Percentiles rank a stretch among this genome's conserved stretches.
These are phyloP conservation scores for Zymoseptoria tritici DNA, from an alignment of 2,329 filamentous ascomycete genomes.

Conservation along the genomic window DNA sequence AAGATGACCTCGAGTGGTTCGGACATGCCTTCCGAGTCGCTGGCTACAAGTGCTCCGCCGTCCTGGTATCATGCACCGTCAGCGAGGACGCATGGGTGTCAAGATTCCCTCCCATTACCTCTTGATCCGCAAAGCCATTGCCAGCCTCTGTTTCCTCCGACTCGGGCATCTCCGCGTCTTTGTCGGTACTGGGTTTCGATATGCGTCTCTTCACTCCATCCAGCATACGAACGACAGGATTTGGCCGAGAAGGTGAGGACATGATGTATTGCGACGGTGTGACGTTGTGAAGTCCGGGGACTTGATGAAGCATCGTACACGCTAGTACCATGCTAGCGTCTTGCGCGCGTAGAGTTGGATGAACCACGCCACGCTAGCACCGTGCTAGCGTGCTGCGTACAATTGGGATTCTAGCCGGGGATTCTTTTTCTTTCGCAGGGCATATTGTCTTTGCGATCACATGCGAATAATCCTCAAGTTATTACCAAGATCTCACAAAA, in stretches of 20 bases:
- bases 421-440: not conserved
- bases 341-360: no score
- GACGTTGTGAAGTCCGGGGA: not conserved
- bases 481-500: no score
- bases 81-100: slow-evolving; percentile 7
- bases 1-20: slow-evolving; percentile 48
- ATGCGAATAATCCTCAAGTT: no score
- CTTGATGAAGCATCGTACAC: no score
- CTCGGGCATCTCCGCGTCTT: not conserved
- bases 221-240: not conserved
- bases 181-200: not conserved
- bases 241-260: not conserved
- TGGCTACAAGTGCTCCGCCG: slow-evolving; percentile 9
- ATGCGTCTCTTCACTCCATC: not conserved
- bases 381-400: no score
- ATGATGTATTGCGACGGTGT: not conserved
- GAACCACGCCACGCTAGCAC: no score
- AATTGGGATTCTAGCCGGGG: not conserved
- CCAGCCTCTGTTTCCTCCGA: slow-evolving; percentile 3
- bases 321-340: not conserved
- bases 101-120: not conserved
- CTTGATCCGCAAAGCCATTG: not conserved
- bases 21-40: slow-evolving; percentile 24
- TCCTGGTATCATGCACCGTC: slow-evolving; percentile 6
- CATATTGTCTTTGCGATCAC: not conserved